Conservation (phyloP, 495 filamentous ascomycete genomes). For the Neohortaea acidophila region DNA sequence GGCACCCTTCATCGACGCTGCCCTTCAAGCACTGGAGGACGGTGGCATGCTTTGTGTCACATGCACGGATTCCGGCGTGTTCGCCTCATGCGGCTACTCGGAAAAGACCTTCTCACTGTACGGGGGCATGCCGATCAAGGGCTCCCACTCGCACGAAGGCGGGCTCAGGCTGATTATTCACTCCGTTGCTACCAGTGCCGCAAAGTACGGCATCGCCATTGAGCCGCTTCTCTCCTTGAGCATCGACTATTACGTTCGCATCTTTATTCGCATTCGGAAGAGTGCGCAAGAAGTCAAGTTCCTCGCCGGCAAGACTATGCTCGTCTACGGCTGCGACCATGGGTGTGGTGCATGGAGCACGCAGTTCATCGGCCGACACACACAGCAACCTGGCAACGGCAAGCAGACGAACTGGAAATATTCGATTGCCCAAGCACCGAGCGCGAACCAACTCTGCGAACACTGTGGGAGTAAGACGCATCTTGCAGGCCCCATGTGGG, state of each 20-base stretch:
- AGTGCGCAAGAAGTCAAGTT: conserved; percentile 78
- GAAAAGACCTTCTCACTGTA: conserved; percentile 90
- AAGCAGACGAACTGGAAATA: conserved; percentile 67
- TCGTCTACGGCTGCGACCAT: conserved; percentile 76
- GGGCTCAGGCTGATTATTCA: conserved; percentile 77
- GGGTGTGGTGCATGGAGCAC: conserved; percentile 81
- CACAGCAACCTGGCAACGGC: conserved; percentile 39
- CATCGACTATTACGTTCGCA: conserved; percentile 86
- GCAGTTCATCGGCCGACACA: conserved; percentile 57
- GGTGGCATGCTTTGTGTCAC: conserved; percentile 88
- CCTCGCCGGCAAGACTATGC: conserved; percentile 74
- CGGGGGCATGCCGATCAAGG: conserved; percentile 74
- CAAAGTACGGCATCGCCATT: conserved; percentile 74
- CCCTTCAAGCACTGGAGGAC: conserved; percentile 67
- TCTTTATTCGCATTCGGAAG: conserved; percentile 71
- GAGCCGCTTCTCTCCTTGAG: conserved; percentile 85
- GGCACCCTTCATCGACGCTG: conserved; percentile 76
- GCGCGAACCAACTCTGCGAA: conserved; percentile 43
- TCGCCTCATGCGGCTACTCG: conserved; percentile 79
- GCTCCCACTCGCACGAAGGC: conserved; percentile 70
- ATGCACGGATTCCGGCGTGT: conserved; percentile 88
- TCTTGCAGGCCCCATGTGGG: conserved; percentile 86
- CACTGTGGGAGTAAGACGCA: conserved; percentile 77
- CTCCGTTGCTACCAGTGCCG: conserved; percentile 59
- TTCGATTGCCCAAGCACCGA: conserved; percentile 51